Evolutionary conservation across 1,284 basidiomycete species (phyloP).

Genomic region (Ganoderma multipileum): DNA sequence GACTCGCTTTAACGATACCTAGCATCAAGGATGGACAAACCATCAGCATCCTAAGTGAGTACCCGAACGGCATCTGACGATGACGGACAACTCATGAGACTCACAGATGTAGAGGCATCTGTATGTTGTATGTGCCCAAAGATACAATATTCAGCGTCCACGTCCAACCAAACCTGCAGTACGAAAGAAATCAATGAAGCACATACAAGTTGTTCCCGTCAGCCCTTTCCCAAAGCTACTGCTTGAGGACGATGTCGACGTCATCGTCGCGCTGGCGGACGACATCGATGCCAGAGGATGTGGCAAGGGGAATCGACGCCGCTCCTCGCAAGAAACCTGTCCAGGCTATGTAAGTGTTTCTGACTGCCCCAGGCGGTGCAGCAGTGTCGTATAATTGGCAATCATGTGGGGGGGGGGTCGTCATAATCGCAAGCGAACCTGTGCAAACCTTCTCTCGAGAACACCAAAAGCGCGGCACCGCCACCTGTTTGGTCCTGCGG

Average conservation of each 20-base stretch:
- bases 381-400: neutral
- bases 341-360: neutral
- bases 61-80: neutral
- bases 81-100: neutral
- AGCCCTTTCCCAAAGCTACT: neutral
- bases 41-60: no score
- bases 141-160: no score
- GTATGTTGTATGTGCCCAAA: neutral
- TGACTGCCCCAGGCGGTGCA: neutral
- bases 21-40: neutral
- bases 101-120: neutral
- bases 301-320: neutral
- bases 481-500: no score
- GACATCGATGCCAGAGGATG: neutral
- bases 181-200: neutral
- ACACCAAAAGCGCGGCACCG: neutral
- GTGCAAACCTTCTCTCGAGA: neutral
- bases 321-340: neutral
- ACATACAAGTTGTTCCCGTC: neutral
- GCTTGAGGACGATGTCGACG: neutral
- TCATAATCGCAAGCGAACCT: neutral
- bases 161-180: neutral
- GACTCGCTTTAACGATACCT: neutral
- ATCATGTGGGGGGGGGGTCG: neutral
- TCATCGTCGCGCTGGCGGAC: neutral